These are phyloP conservation scores for Rhododendron mucronatum DNA, from an alignment of 148 eudicot species.

Conservation along the genomic window DNA sequence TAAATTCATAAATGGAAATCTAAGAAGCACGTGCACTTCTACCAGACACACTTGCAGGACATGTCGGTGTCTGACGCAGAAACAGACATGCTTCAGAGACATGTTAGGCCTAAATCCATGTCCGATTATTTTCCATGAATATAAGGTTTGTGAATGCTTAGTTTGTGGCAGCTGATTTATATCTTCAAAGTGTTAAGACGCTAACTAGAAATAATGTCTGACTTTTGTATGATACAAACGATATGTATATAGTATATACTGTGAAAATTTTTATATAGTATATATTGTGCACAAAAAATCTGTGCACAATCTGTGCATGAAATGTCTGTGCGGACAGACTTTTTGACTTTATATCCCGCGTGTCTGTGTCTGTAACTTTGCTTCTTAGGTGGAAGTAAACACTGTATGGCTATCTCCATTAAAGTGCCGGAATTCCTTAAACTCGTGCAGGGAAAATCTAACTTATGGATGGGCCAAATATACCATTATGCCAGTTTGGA, in stretches of 20 bases:
- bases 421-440: slow-evolving; percentile 4
- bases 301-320: too few species aligned
- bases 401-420: not conserved
- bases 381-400: not conserved
- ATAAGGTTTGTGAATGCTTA: not conserved
- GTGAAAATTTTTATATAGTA: not conserved
- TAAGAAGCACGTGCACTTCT: not conserved
- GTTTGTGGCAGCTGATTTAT: not conserved
- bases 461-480: not conserved
- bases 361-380: not conserved
- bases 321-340: too few species aligned
- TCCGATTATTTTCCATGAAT: not conserved
- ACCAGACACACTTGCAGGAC: not conserved
- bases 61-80: not conserved
- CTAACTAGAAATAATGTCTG: not conserved
- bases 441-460: not conserved
- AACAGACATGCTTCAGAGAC: not conserved
- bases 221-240: not conserved
- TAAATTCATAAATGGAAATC: not conserved
- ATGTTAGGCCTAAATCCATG: not conserved
- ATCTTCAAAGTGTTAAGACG: not conserved
- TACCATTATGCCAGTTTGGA: not conserved
- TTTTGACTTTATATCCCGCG: not conserved
- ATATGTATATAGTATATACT: not conserved
- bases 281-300: too few species aligned